These are phyloP conservation scores for Ustilago nuda DNA, from an alignment of 1,284 basidiomycete genomes.

Conservation along the genomic window DNA sequence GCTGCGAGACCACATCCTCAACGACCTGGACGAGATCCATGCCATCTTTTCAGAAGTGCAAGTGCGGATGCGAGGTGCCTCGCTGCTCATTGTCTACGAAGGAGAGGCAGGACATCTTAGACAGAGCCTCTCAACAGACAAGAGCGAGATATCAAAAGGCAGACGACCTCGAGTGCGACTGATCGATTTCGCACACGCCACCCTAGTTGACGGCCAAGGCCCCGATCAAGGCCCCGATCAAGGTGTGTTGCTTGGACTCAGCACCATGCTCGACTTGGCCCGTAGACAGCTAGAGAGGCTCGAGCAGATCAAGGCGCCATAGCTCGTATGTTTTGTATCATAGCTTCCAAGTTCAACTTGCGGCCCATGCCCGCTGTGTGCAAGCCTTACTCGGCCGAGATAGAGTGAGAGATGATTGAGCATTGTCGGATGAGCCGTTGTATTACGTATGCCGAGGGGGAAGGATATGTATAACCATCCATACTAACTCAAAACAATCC, in stretches of 20 bases:
- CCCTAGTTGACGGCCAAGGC: conserved; percentile 78
- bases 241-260: conserved; percentile 80
- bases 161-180: conserved; percentile 74
- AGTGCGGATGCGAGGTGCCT: conserved; percentile 83
- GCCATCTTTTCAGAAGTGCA: conserved; percentile 75
- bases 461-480: no score
- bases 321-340: no score
- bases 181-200: conserved; percentile 94
- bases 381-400: no score
- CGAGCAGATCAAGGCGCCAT: conserved; percentile 3
- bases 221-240: conserved; percentile 83
- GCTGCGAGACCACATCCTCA: conserved; percentile 69
- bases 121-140: conserved; percentile 17
- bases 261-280: conserved; percentile 71
- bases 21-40: conserved; percentile 73
- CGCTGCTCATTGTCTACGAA: conserved; percentile 86
- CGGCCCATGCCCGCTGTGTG: no score
- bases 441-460: no score
- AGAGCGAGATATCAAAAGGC: neutral
- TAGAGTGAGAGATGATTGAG: neutral
- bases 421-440: neutral
- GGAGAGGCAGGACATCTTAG: conserved; percentile 74
- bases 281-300: conserved; percentile 16
- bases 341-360: no score
- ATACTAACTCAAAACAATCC: no score